A percentile compares a stretch with the other conserved stretches of the same genome.
These are phyloP conservation scores for Apiospora aurea DNA, from an alignment of 2,329 filamentous ascomycete species.

Conservation along the genomic window DNA sequence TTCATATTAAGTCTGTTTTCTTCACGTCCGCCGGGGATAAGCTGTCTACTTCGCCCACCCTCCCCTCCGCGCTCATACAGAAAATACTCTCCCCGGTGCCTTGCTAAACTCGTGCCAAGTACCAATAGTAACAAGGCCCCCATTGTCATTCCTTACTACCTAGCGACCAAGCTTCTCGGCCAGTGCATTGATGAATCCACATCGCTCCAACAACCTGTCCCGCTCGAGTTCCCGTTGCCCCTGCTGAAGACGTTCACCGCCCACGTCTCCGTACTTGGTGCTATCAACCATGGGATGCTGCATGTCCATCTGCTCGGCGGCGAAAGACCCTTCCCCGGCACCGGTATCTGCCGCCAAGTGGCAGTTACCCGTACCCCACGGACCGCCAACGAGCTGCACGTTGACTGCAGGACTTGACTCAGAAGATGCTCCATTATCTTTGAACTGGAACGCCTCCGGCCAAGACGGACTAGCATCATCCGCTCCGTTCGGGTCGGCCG, in stretches of 20 bases:
- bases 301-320: conserved; percentile 23
- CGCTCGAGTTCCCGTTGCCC: conserved; percentile 29
- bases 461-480: background rate
- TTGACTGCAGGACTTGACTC: background rate
- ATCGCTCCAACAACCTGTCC: conserved; percentile 34
- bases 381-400: conserved; percentile 9
- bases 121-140: too few relatives aligned
- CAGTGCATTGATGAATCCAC: conserved; percentile 34
- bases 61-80: too few relatives aligned
- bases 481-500: conserved; percentile 16
- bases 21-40: too few relatives aligned
- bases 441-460: conserved; percentile 9
- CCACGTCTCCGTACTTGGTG: conserved; percentile 33
- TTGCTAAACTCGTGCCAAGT: too few relatives aligned
- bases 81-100: too few relatives aligned
- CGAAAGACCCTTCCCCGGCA: background rate
- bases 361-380: conserved; percentile 5
- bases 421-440: background rate
- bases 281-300: conserved; percentile 29
- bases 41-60: too few relatives aligned
- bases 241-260: background rate
- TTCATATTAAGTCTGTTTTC: too few relatives aligned
- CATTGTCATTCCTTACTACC: too few relatives aligned
- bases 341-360: background rate
- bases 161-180: conserved; percentile 31